These are phyloP conservation scores for Dittrichia graveolens DNA, from an alignment of 129 eudicot genomes.

Conservation along the genomic window DNA sequence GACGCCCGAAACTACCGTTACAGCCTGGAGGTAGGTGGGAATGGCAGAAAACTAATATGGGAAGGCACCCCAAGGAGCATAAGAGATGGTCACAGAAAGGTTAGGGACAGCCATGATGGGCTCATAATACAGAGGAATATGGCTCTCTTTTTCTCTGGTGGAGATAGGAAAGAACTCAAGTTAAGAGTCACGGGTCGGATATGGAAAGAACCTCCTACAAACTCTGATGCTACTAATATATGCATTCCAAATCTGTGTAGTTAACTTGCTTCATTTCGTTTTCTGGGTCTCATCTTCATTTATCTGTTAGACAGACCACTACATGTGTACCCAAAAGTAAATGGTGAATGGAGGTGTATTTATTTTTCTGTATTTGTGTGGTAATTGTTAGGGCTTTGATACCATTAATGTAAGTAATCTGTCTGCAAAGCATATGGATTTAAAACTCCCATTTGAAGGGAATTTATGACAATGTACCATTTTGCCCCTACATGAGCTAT, in stretches of 20 bases:
- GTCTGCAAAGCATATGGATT: constrained; percentile 28
- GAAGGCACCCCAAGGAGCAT: constrained; percentile 89
- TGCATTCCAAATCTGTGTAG: constrained; percentile 69
- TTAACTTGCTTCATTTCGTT: constrained; percentile 21
- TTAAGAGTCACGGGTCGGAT: constrained; percentile 83
- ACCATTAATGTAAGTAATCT: constrained; percentile 20
- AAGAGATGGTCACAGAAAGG: constrained; percentile 78
- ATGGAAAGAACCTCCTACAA: constrained; percentile 77
- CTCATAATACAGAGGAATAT: constrained; percentile 80
- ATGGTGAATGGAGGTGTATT: constrained; percentile 30
- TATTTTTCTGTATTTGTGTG: constrained; percentile 29
- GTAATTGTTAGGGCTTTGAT: constrained; percentile 23
- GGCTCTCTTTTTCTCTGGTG: constrained; percentile 92
- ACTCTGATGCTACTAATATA: constrained; percentile 50
- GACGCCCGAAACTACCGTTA: constrained; percentile 75
- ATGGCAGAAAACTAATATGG: constrained; percentile 80
- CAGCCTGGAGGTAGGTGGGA: constrained; percentile 87
- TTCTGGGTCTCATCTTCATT: neutral
- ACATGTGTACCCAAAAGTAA: neutral
- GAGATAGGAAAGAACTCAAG: constrained; percentile 77
- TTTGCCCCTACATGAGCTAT: constrained; percentile 4
- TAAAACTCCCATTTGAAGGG: constrained; percentile 13
- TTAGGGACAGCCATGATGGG: constrained; percentile 89
- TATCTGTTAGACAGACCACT: neutral
- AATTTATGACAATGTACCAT: constrained; percentile 17